A percentile compares a stretch with the other conserved stretches of the same genome.
These are phyloP conservation scores for Parastagonospora avenae DNA, from an alignment of 2,329 filamentous ascomycete species.

Conservation along the genomic window DNA sequence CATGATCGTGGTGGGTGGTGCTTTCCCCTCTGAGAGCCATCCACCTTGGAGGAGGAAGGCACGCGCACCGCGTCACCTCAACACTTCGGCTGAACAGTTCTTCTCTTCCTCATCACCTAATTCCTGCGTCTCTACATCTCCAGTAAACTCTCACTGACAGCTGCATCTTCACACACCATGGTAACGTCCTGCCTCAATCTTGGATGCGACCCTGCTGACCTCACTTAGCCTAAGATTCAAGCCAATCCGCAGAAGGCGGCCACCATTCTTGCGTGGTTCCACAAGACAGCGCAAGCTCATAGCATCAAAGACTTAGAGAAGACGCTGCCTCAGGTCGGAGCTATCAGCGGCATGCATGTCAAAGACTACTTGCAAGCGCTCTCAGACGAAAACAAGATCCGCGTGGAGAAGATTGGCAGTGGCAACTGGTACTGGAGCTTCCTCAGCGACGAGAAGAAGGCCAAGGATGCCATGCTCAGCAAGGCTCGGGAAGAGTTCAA, in stretches of 20 bases:
- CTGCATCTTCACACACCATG: constrained; percentile 6
- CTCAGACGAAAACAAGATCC: constrained; percentile 64
- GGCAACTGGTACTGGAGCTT: constrained; percentile 78
- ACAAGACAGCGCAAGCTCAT: constrained; percentile 64
- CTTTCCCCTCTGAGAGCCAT: constrained; percentile 11
- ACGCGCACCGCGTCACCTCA: constrained; percentile 4
- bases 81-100: neutral
- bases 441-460: constrained; percentile 60
- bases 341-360: constrained; percentile 69
- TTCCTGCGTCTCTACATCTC: neutral
- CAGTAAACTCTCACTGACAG: neutral
- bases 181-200: neutral
- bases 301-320: constrained; percentile 73
- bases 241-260: constrained; percentile 63
- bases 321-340: constrained; percentile 63
- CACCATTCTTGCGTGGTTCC: constrained; percentile 64
- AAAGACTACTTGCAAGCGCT: constrained; percentile 70
- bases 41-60: constrained; percentile 16
- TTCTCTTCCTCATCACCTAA: neutral
- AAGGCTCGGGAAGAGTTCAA: constrained; percentile 46
- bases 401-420: constrained; percentile 71
- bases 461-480: constrained; percentile 47
- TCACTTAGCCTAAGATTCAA: constrained; percentile 58
- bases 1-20: constrained; percentile 2
- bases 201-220: constrained; percentile 10